Evolutionary conservation across 768 basidiomycete genomes (phyloP), one percentile per base, ranked within the genome.

Genomic region (Pisolithus sp.): DNA sequence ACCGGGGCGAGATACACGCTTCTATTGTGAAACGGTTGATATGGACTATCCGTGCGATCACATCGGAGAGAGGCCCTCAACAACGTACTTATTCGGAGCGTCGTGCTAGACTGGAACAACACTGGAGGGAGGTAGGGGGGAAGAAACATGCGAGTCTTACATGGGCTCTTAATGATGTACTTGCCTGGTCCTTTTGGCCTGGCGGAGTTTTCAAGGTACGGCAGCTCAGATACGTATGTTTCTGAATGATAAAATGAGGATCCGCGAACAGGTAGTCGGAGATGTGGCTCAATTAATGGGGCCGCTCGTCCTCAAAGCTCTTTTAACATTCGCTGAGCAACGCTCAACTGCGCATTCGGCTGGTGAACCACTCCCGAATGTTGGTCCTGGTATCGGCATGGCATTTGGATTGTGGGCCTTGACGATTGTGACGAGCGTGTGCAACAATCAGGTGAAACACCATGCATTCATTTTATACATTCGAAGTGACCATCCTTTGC

Each of bases 251-350:
- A 17, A 37, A 26, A 37, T 13, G 34, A n/a, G 13, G 26, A 20
- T 17, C 8, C 45, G 13, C 2, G 42, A 24, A 26, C 59, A 83
- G 75, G 78, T 85, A 36, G 57, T 82, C 26, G 82, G 79, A 12
- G 85, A 87, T 62, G 79, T 77, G 0, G 58, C 79, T 0, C 79
- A 81, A 61, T 69, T 84, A 31, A 82, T 84, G 76, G 77, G 78
- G 4, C 83, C 85, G 1, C 62, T 87, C 21, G 54, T 86, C 18
- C 76, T 83, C 42, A 81, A 79, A 69, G 68, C 75, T 4, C 77
- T 86, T 61, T 85, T 86, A 60, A 76, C 77, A 56, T 85, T 82
- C 55, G 74, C 76, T 5, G 76, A 82, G 59, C 68, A 71, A 20
- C 71, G 75, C 26, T 71, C 73, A 42, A 63, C 70, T 5, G 75